phyloP scores from a whole-genome alignment of 345 rosid genomes.

The Hypericum androsaemum region DNA sequence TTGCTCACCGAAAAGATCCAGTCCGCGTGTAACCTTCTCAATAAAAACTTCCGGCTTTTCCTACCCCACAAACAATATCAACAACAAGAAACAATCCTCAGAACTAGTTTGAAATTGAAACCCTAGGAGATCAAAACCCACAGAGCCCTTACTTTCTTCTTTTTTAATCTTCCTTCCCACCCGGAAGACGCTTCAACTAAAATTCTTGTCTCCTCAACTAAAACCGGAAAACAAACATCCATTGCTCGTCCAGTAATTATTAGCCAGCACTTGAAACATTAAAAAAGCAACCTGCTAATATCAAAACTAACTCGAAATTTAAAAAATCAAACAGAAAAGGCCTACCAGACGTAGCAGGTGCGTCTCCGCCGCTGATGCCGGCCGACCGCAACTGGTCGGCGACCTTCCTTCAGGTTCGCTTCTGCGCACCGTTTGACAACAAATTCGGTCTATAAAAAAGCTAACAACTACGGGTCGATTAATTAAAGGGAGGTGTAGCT shows the following conservation, averaged over 20 bases:
- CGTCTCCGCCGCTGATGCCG: constrained; percentile 48
- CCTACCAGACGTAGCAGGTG: constrained; percentile 35
- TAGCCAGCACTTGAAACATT: too few relatives aligned
- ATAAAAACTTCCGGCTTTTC: constrained; percentile 84
- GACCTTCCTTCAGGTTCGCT: constrained; percentile 47
- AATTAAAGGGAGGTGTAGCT: too few relatives aligned
- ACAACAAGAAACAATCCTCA: background rate
- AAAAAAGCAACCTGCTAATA: too few relatives aligned
- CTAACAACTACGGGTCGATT: too few relatives aligned
- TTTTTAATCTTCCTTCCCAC: constrained; percentile 49
- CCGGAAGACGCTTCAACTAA: constrained; percentile 66
- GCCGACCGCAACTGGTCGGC: constrained; percentile 54
- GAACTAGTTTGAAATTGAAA: background rate
- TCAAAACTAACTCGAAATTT: background rate
- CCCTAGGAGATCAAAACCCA: background rate
- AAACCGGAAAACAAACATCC: too few relatives aligned
- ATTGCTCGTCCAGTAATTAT: too few relatives aligned
- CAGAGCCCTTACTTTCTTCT: constrained; percentile 66
- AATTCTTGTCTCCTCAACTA: too few relatives aligned
- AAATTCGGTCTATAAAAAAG: background rate
- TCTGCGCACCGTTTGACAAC: constrained; percentile 24
- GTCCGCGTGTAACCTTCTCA: constrained; percentile 84
- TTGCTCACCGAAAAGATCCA: constrained; percentile 82
- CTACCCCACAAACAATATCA: constrained; percentile 19
- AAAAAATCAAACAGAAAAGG: background rate